Percentiles rank a stretch among this genome's conserved stretches.
Evolutionary conservation across 2,329 filamentous ascomycete species (phyloP).

Genomic region (Paecilomyces niveus): DNA sequence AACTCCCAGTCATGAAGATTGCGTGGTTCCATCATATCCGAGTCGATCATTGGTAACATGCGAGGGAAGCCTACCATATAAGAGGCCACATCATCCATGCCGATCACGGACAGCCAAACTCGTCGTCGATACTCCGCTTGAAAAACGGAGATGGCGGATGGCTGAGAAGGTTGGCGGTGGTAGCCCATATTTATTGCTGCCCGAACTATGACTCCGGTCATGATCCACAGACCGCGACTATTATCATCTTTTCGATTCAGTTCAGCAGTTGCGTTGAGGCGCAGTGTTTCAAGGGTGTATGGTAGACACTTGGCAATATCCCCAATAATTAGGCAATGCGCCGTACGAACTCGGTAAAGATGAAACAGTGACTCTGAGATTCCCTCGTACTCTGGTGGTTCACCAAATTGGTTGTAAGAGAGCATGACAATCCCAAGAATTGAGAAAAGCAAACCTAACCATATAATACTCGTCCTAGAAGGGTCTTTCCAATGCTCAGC

Average conservation of each 20-base stretch:
- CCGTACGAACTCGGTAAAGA: neutral
- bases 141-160: constrained; percentile 24
- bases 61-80: constrained; percentile 32
- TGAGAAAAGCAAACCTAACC: neutral
- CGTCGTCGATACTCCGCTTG: constrained; percentile 29
- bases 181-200: constrained; percentile 35
- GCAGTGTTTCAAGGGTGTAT: neutral
- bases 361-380: neutral
- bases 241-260: neutral
- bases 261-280: neutral
- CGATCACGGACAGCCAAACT: constrained; percentile 31
- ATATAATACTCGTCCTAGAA: neutral
- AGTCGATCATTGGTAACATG: constrained; percentile 29
- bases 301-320: neutral
- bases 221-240: constrained; percentile 29
- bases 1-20: constrained; percentile 38
- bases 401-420: neutral
- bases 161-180: constrained; percentile 31
- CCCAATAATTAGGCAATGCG: neutral
- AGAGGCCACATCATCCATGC: constrained; percentile 41
- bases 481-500: neutral
- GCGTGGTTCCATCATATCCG: constrained; percentile 29
- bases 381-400: neutral
- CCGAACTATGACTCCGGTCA: constrained; percentile 31
- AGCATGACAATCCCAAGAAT: neutral